phyloP scores from a whole-genome alignment of 345 rosid genomes.

The Abelmoschus esculentus region DNA sequence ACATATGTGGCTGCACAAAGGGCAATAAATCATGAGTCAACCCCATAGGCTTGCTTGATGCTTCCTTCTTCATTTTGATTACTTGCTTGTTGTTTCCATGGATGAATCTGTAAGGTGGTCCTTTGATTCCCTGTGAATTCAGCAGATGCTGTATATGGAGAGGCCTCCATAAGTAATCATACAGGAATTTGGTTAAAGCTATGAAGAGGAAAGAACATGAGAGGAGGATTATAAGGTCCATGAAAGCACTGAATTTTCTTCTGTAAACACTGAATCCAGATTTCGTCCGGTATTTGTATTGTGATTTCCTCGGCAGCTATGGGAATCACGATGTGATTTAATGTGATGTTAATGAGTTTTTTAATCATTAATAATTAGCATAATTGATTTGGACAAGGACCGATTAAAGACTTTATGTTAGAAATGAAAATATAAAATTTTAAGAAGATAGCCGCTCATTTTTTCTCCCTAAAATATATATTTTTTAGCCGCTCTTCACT shows the following conservation, averaged over 20 bases:
- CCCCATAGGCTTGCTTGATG: slow-evolving; percentile 11
- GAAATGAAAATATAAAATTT: no score
- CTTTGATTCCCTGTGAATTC: slow-evolving; percentile 24
- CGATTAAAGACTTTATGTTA: no score
- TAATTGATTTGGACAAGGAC: no score
- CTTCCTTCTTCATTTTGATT: slow-evolving; percentile 1
- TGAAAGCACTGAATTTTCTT: not conserved
- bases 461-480: no score
- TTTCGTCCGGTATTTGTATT: not conserved
- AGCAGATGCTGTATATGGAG: slow-evolving; percentile 10
- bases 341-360: not conserved
- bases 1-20: slow-evolving; percentile 16
- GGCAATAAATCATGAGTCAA: slow-evolving; percentile 21
- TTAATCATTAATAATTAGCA: no score
- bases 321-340: not conserved
- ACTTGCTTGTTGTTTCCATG: slow-evolving; percentile 32
- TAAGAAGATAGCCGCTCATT: no score
- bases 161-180: slow-evolving; percentile 27
- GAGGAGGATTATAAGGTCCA: slow-evolving; percentile 7
- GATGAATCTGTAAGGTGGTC: slow-evolving; percentile 32
- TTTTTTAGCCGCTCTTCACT: no score
- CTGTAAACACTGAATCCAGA: not conserved
- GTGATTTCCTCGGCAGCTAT: not conserved
- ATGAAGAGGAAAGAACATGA: slow-evolving; percentile 3
- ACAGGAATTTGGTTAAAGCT: slow-evolving; percentile 9